Conservation (phyloP, 1,284 basidiomycete genomes). For the Meira miltonrushii region DNA sequence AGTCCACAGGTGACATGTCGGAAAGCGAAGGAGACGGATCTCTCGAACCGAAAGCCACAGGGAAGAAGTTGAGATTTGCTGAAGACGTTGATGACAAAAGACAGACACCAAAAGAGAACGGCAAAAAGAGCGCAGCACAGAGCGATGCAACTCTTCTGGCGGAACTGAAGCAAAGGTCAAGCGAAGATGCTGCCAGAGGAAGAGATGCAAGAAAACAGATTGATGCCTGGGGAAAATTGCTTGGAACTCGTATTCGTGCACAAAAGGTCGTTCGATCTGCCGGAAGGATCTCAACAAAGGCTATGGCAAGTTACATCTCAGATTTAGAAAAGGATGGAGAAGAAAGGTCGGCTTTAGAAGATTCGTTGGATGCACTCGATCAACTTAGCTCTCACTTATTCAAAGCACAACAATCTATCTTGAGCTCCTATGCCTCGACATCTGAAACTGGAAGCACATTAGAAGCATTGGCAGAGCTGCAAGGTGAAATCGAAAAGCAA, state of each 20-base stretch:
- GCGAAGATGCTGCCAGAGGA: conserved; percentile 42
- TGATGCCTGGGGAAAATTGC: conserved; percentile 34
- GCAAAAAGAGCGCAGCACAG: conserved; percentile 25
- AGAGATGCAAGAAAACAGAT: conserved; percentile 38
- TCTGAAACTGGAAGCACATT: not conserved
- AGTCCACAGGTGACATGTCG: conserved; percentile 13
- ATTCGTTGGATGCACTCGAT: not conserved
- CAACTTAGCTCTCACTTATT: not conserved
- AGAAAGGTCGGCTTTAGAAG: not conserved
- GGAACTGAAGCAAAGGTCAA: conserved; percentile 25
- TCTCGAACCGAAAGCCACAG: not conserved
- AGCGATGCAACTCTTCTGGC: conserved; percentile 26
- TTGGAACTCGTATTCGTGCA: conserved; percentile 40
- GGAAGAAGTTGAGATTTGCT: not conserved
- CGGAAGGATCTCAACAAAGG: conserved; percentile 13
- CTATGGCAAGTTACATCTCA: not conserved
- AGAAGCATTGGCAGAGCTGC: not conserved
- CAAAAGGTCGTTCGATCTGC: conserved; percentile 20
- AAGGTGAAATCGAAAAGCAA: not conserved
- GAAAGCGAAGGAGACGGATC: not conserved
- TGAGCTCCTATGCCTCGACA: not conserved
- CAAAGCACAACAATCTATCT: not conserved
- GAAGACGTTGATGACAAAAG: not conserved
- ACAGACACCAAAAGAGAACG: not conserved
- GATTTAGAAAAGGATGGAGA: not conserved